Percentiles rank a stretch among this genome's conserved stretches.
Evolutionary conservation across 805 yeast species (phyloP).

Genomic region (Kregervanrija fluxuum): DNA sequence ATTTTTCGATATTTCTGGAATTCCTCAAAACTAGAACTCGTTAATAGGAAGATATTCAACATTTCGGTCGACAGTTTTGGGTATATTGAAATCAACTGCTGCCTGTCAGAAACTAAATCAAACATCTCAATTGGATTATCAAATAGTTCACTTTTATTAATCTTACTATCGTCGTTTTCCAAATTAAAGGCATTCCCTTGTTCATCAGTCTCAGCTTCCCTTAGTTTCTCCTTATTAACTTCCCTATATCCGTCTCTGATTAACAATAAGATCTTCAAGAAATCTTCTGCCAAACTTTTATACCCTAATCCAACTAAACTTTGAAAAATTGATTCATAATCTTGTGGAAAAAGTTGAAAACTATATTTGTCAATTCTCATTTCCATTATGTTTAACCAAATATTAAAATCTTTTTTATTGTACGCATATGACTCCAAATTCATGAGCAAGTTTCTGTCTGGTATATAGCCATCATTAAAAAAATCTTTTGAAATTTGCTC

Average conservation of each 20-base stretch:
- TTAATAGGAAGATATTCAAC: conserved; percentile 13
- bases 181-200: conserved; percentile 1
- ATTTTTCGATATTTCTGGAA: conserved; percentile 5
- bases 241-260: conserved; percentile 12
- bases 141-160: conserved; percentile 9
- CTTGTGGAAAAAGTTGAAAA: conserved; percentile 10
- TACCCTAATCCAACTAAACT: conserved; percentile 12
- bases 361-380: conserved; percentile 12
- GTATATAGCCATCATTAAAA: conserved; percentile 8
- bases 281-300: conserved; percentile 13
- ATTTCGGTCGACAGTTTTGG: conserved; percentile 14
- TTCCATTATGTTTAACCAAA: conserved; percentile 17
- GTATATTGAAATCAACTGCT: conserved; percentile 15
- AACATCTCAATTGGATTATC: conserved; percentile 18
- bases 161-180: conserved; percentile 6
- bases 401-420: conserved; percentile 8
- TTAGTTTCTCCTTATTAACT: conserved; percentile 5
- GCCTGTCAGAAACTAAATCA: conserved; percentile 15
- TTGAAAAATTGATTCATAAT: conserved; percentile 9
- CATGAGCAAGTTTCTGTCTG: conserved; percentile 15
- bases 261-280: conserved; percentile 13
- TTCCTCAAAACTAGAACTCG: conserved; percentile 5
- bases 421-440: conserved; percentile 12
- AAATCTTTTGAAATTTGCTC: conserved; percentile 13
- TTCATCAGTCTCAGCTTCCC: background rate